Percentiles rank a stretch among this genome's conserved stretches.
These are phyloP conservation scores for Dothideomycetidae sp. DNA, from an alignment of 2,329 filamentous ascomycete genomes.

Conservation along the genomic window DNA sequence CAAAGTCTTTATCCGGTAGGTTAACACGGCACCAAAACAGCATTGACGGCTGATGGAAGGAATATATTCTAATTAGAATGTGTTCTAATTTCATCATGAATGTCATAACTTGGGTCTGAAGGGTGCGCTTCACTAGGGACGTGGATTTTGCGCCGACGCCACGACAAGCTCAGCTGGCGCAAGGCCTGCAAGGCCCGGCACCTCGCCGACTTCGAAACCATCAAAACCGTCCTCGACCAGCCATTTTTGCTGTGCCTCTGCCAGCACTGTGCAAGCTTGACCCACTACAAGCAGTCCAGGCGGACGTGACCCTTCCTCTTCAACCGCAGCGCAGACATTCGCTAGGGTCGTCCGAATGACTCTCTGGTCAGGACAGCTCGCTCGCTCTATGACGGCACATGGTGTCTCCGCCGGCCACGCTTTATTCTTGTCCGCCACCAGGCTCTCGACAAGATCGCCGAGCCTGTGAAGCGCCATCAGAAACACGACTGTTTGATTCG, in stretches of 20 bases:
- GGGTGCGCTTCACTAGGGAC: too few species aligned
- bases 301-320: conserved; percentile 76
- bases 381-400: conserved; percentile 84
- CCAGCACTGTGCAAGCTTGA: conserved; percentile 64
- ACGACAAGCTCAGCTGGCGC: too few species aligned
- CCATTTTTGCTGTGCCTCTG: conserved; percentile 54
- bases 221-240: conserved; percentile 75
- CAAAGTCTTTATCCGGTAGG: too few species aligned
- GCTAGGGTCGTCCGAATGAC: conserved; percentile 78
- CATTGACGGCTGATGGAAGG: too few species aligned
- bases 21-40: too few species aligned
- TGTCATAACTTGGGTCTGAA: too few species aligned
- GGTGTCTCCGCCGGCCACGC: conserved; percentile 65
- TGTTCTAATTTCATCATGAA: too few species aligned
- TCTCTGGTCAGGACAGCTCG: conserved; percentile 85
- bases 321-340: conserved; percentile 66
- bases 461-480: conserved; percentile 91
- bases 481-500: conserved; percentile 74
- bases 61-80: too few species aligned
- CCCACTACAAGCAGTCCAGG: conserved; percentile 82
- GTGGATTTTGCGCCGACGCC: too few species aligned
- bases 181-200: conserved; percentile 10
- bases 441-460: conserved; percentile 53
- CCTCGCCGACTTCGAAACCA: conserved; percentile 44
- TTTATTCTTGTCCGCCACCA: conserved; percentile 38